These are phyloP conservation scores for Nepenthes alata DNA, from an alignment of 179 eudicot genomes.

Conservation along the genomic window DNA sequence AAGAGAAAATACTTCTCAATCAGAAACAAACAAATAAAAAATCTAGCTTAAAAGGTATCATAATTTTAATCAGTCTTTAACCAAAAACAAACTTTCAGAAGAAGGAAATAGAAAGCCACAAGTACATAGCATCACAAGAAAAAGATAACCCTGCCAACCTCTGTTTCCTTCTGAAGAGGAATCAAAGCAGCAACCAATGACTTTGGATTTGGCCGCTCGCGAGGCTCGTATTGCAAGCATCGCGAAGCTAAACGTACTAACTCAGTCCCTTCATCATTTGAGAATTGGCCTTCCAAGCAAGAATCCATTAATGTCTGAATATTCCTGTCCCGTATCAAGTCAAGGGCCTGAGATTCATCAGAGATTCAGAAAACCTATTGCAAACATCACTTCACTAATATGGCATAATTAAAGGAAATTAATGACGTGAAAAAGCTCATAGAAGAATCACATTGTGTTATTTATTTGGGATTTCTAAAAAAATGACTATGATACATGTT, in stretches of 20 bases:
- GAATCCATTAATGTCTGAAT: constrained; percentile 50
- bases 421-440: too few species aligned
- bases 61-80: neutral
- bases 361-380: constrained; percentile 10
- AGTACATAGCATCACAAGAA: neutral
- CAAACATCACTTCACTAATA: neutral
- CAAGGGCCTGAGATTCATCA: constrained; percentile 43
- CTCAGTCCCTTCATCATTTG: constrained; percentile 49
- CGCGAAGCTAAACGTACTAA: constrained; percentile 48
- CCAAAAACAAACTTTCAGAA: neutral
- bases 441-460: too few species aligned
- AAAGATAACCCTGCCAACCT: constrained; percentile 19
- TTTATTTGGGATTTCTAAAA: too few species aligned
- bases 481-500: too few species aligned
- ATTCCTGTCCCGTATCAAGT: constrained; percentile 48
- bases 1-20: too few species aligned
- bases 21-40: too few species aligned
- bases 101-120: neutral
- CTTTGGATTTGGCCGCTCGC: constrained; percentile 48
- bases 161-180: constrained; percentile 51
- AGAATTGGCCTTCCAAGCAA: constrained; percentile 50
- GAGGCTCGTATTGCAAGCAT: constrained; percentile 54
- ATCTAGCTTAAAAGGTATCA: too few species aligned
- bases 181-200: constrained; percentile 39
- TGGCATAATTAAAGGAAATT: too few species aligned